Evolutionary conservation across 2,329 filamentous ascomycete genomes (phyloP).

Genomic region (Penicillium sp.): DNA sequence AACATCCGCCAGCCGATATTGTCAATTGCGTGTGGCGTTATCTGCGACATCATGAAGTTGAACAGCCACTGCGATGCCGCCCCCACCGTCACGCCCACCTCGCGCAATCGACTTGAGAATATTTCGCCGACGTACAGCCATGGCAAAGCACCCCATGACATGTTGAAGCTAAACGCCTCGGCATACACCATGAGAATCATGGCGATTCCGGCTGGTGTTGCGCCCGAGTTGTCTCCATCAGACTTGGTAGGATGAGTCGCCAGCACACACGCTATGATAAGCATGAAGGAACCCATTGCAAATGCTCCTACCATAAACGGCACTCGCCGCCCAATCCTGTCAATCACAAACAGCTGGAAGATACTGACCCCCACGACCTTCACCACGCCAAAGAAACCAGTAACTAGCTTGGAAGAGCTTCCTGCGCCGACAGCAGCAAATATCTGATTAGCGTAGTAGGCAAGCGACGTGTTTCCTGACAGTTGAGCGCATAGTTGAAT

Average conservation of each 20-base stretch:
- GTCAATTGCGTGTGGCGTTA: conserved; percentile 48
- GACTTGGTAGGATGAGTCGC: conserved; percentile 49
- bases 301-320: conserved; percentile 56
- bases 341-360: conserved; percentile 56
- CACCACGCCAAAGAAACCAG: conserved; percentile 59
- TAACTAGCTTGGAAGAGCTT: conserved; percentile 53
- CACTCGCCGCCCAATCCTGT: conserved; percentile 54
- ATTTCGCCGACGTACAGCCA: conserved; percentile 46
- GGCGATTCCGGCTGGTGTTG: conserved; percentile 49
- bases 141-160: conserved; percentile 45
- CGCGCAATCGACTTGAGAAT: conserved; percentile 42
- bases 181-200: conserved; percentile 58
- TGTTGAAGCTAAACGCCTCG: conserved; percentile 50
- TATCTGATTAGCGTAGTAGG: conserved; percentile 59
- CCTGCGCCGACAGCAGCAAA: conserved; percentile 57
- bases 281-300: conserved; percentile 59
- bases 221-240: conserved; percentile 26
- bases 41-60: conserved; percentile 47
- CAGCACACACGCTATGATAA: conserved; percentile 57
- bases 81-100: conserved; percentile 41
- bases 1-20: conserved; percentile 58
- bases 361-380: conserved; percentile 55
- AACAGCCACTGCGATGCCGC: conserved; percentile 47
- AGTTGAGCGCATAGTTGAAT: conserved; percentile 57
- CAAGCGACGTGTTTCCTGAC: conserved; percentile 57